Evolutionary conservation across 2,329 filamentous ascomycete genomes (phyloP).

Genomic region (Leptosphaerulina australis): DNA sequence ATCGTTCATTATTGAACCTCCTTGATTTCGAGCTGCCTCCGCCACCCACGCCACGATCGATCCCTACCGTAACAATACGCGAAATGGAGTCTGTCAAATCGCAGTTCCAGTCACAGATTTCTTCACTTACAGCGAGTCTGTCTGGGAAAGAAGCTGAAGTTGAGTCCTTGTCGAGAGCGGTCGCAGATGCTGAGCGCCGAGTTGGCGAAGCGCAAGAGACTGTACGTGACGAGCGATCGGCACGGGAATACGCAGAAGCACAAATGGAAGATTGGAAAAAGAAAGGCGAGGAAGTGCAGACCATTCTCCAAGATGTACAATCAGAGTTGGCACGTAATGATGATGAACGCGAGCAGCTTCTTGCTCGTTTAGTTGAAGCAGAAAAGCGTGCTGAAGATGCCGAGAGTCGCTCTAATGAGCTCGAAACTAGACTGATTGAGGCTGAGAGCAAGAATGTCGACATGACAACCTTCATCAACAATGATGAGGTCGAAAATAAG

Average conservation of each 20-base stretch:
- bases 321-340: constrained; percentile 80
- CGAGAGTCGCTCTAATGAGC: constrained; percentile 76
- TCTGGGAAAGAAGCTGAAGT: constrained; percentile 94
- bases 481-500: constrained; percentile 44
- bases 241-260: constrained; percentile 72
- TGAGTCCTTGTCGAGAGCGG: constrained; percentile 80
- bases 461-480: constrained; percentile 63
- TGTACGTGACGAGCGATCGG: constrained; percentile 74
- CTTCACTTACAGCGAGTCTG: constrained; percentile 87
- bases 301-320: constrained; percentile 76
- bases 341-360: constrained; percentile 79
- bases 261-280: constrained; percentile 86
- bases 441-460: constrained; percentile 74
- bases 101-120: constrained; percentile 87
- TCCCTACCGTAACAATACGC: constrained; percentile 87
- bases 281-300: constrained; percentile 84
- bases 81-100: constrained; percentile 95
- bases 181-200: constrained; percentile 88
- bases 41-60: constrained; percentile 85
- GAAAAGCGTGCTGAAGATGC: constrained; percentile 76
- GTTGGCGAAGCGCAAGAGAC: constrained; percentile 86
- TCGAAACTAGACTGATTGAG: constrained; percentile 55
- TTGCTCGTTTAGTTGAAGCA: constrained; percentile 73
- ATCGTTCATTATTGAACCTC: constrained; percentile 42
- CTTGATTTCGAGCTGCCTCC: constrained; percentile 95